phyloP scores from a whole-genome alignment of 805 yeast species.

The Metschnikowia corniflorae region DNA sequence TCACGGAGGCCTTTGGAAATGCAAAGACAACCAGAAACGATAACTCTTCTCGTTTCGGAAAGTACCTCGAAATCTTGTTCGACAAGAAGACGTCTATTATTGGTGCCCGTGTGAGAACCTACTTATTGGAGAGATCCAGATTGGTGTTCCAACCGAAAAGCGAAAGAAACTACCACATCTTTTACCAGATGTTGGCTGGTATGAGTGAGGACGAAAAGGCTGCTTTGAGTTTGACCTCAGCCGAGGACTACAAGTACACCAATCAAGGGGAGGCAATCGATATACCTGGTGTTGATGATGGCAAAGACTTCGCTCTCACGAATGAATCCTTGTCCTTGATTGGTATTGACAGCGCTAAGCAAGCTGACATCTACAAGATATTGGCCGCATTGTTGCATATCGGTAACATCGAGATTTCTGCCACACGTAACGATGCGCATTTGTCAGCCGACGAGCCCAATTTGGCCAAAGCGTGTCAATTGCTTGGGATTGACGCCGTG shows the following conservation, averaged over 20 bases:
- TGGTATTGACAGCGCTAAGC: conserved; percentile 62
- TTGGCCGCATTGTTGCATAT: conserved; percentile 87
- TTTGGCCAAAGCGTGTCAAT: conserved; percentile 74
- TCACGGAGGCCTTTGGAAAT: conserved; percentile 97
- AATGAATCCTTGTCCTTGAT: conserved; percentile 72
- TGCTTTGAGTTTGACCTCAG: conserved; percentile 56
- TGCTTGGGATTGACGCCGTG: conserved; percentile 73
- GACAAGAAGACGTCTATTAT: conserved; percentile 71
- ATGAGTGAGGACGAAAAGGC: conserved; percentile 52
- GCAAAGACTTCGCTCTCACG: conserved; percentile 71
- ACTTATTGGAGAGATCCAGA: conserved; percentile 88
- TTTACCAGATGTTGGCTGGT: conserved; percentile 85
- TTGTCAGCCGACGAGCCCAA: conserved; percentile 84
- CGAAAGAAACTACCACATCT: conserved; percentile 95
- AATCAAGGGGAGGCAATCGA: conserved; percentile 81
- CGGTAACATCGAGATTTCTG: conserved; percentile 86
- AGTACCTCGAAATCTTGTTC: conserved; percentile 87
- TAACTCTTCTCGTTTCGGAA: conserved; percentile 96
- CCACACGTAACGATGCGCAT: conserved; percentile 79
- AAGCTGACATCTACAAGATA: conserved; percentile 66
- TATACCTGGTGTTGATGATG: conserved; percentile 80
- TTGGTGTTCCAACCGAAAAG: conserved; percentile 84
- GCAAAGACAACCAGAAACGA: conserved; percentile 97
- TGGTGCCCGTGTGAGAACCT: conserved; percentile 94
- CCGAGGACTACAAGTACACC: conserved; percentile 72